Conservation (phyloP, 345 rosid species). For the Rhodamnia rubescens region DNA sequence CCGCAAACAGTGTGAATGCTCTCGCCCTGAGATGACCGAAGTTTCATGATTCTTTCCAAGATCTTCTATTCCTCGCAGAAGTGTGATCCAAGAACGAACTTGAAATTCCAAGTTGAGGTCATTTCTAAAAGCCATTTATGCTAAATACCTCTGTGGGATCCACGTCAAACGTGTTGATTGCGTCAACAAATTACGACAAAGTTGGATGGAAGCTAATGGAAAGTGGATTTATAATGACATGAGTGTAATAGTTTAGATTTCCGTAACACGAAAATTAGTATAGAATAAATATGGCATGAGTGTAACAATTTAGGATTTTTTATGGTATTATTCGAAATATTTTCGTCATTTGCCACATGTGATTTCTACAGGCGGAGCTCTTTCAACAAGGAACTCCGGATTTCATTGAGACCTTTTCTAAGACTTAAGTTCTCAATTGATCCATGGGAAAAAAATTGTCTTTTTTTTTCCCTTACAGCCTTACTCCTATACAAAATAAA, state of each 20-base stretch:
- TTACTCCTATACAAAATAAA: neutral
- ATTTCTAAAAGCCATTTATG: neutral
- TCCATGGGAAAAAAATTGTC: neutral
- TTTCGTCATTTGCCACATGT: neutral
- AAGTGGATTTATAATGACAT: neutral
- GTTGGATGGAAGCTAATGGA: neutral
- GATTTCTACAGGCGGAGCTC: neutral
- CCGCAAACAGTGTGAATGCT: neutral
- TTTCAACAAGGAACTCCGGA: neutral
- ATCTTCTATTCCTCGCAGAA: neutral
- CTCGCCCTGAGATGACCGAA: neutral
- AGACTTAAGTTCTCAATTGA: neutral
- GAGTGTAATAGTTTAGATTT: neutral
- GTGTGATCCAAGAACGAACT: neutral
- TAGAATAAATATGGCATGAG: accelerated
- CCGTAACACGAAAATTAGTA: accelerated
- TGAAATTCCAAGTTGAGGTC: neutral
- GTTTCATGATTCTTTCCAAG: neutral
- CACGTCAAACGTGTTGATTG: neutral
- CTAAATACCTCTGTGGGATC: neutral
- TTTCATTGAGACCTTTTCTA: neutral
- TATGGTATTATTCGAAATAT: neutral
- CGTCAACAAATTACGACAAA: accelerated
- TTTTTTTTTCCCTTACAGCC: neutral
- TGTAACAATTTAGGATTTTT: neutral